phyloP scores from a whole-genome alignment of 495 filamentous ascomycete species.

The Stereocaulon alpinum region DNA sequence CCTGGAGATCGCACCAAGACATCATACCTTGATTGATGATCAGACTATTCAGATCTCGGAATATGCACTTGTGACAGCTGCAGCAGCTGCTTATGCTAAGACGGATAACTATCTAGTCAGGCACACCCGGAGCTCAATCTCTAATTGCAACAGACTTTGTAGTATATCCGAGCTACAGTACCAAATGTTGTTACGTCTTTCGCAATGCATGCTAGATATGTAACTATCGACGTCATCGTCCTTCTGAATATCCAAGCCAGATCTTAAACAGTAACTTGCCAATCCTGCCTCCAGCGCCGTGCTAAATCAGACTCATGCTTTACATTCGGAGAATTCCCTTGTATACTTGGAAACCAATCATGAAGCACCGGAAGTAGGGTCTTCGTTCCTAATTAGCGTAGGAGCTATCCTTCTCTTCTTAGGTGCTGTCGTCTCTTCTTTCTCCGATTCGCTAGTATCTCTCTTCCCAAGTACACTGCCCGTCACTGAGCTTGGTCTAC shows the following conservation, averaged over 20 bases:
- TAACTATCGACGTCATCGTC: background rate
- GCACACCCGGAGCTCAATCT: background rate
- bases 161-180: background rate
- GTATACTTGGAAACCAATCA: background rate
- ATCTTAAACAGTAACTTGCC: background rate
- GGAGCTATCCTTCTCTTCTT: slow-evolving; percentile 77
- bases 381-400: slow-evolving; percentile 43
- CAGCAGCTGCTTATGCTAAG: background rate
- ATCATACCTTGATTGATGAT: background rate
- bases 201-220: background rate
- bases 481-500: slow-evolving; percentile 32
- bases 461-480: slow-evolving; percentile 48
- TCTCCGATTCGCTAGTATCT: slow-evolving; percentile 45
- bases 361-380: slow-evolving; percentile 4
- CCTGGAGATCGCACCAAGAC: background rate
- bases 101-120: slow-evolving; percentile 2
- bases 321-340: background rate
- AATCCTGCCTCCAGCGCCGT: slow-evolving; percentile 12
- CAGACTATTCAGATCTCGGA: background rate
- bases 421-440: slow-evolving; percentile 45
- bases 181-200: background rate
- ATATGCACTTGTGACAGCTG: background rate
- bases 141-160: background rate
- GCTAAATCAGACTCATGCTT: slow-evolving; percentile 7
- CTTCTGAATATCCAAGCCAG: slow-evolving; percentile 3